phyloP scores from a whole-genome alignment of 257 asterid genomes.

The Scutellaria barbata region DNA sequence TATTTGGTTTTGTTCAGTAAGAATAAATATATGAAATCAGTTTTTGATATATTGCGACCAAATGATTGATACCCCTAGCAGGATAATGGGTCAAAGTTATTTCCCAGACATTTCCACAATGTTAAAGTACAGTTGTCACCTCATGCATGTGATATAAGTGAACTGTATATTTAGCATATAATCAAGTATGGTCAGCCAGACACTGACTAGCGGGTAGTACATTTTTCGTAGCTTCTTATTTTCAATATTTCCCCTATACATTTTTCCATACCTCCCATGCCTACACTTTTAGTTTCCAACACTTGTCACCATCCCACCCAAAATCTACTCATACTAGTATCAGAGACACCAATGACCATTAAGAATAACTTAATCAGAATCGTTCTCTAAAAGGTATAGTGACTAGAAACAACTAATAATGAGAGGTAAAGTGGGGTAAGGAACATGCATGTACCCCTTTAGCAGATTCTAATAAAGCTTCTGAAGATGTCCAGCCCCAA shows the following conservation, averaged over 20 bases:
- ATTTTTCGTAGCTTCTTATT: constrained; percentile 1
- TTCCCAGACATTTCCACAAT: background rate
- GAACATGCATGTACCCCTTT: constrained; percentile 69
- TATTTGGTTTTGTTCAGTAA: too few relatives aligned
- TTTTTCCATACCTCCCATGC: constrained; percentile 11
- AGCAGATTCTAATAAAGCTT: constrained; percentile 57
- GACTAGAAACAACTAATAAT: constrained; percentile 40
- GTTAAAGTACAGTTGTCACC: constrained; percentile 2
- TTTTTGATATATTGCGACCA: too few relatives aligned
- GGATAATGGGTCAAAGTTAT: background rate
- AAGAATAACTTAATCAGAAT: background rate
- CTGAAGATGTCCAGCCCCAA: constrained; percentile 69
- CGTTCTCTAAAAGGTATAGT: constrained; percentile 28
- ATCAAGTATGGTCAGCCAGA: constrained; percentile 3
- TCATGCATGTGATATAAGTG: background rate
- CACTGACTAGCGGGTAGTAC: background rate
- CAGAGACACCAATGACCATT: constrained; percentile 21
- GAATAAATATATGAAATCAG: too few relatives aligned
- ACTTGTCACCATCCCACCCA: constrained; percentile 20
- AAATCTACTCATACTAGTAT: constrained; percentile 22
- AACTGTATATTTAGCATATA: constrained; percentile 5
- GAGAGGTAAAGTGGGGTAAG: constrained; percentile 55
- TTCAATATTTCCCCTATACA: background rate
- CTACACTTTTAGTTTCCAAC: background rate
- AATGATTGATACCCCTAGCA: too few relatives aligned